Evolutionary conservation across 2,329 filamentous ascomycete genomes (phyloP).

Genomic region (Ophiostoma piceae): DNA sequence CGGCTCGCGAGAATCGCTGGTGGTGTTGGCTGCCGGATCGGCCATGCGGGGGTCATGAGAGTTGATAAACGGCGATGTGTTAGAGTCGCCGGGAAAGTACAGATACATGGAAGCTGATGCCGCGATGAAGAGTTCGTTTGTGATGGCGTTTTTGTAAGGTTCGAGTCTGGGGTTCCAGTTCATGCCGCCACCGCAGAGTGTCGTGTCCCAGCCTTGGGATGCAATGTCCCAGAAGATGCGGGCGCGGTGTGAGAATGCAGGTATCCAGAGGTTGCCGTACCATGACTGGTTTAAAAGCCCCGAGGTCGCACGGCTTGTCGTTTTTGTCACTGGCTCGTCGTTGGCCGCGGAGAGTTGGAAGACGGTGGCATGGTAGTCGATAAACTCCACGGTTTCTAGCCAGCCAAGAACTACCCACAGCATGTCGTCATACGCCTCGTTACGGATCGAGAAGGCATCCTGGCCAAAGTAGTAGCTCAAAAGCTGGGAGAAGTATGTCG

Average conservation of each 20-base stretch:
- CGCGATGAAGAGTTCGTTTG: conserved; percentile 82
- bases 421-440: conserved; percentile 84
- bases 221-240: conserved; percentile 82
- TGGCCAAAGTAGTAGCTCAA: conserved; percentile 82
- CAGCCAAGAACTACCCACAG: conserved; percentile 92
- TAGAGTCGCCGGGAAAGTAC: conserved; percentile 75
- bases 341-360: conserved; percentile 45
- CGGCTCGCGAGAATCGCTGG: conserved; percentile 19
- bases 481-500: conserved; percentile 73
- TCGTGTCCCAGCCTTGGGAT: conserved; percentile 71
- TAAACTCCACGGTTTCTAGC: conserved; percentile 76
- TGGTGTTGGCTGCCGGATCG: conserved; percentile 18
- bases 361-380: conserved; percentile 60
- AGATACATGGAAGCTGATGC: conserved; percentile 87
- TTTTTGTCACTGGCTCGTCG: background rate
- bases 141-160: conserved; percentile 95
- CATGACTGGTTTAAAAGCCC: conserved; percentile 49
- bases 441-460: conserved; percentile 66
- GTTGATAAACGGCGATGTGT: conserved; percentile 60
- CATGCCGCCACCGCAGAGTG: conserved; percentile 82
- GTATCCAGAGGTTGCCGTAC: conserved; percentile 71
- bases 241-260: conserved; percentile 75
- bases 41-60: conserved; percentile 19
- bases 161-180: conserved; percentile 64
- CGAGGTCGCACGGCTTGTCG: conserved; percentile 20